Conservation (phyloP, 306 rosid genomes). For the Benincasa hispida region DNA sequence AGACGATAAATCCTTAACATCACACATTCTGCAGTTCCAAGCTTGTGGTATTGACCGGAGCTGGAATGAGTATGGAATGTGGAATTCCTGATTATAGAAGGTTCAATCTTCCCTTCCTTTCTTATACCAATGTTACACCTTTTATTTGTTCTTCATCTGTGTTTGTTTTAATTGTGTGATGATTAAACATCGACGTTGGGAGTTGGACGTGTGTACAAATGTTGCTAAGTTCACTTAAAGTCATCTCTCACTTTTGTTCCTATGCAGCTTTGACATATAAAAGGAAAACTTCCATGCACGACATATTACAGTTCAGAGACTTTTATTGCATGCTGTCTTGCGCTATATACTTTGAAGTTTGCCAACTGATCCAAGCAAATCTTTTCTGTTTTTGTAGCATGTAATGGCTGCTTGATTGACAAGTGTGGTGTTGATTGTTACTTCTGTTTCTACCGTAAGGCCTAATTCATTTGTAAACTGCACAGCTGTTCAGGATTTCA, state of each 20-base stretch:
- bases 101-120: constrained; percentile 21
- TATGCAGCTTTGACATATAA: background rate
- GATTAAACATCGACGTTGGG: background rate
- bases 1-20: background rate
- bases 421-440: background rate
- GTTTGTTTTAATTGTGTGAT: background rate
- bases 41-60: constrained; percentile 68
- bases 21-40: constrained; percentile 32
- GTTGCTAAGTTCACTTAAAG: background rate
- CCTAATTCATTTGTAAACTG: background rate
- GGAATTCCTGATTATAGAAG: constrained; percentile 97
- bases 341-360: background rate
- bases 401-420: background rate
- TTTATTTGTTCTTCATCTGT: background rate
- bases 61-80: constrained; percentile 85
- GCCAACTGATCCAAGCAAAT: background rate
- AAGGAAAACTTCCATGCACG: background rate
- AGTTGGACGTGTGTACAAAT: background rate
- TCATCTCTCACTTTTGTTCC: background rate
- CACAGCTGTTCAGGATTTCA: background rate
- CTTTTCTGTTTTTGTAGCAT: background rate
- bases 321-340: background rate
- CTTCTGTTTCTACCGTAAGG: background rate
- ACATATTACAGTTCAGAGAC: background rate
- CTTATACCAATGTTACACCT: background rate